Evolutionary conservation across 2,329 filamentous ascomycete genomes (phyloP), one percentile per base, ranked within the genome.

Genomic region (Byssochlamys sp.): DNA sequence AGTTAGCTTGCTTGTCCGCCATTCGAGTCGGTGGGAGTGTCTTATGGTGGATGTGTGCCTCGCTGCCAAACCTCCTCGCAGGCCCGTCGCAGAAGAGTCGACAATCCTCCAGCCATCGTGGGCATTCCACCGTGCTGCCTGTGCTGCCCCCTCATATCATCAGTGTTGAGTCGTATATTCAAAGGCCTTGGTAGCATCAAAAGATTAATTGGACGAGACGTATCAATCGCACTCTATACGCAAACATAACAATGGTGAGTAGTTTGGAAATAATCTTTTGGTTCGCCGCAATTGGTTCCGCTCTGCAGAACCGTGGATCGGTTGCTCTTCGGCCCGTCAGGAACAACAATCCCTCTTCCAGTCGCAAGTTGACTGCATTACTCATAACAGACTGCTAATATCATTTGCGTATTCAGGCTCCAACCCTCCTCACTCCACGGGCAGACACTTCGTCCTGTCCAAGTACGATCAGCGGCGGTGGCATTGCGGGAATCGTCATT

Each of bases 401-500:
- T 6, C 5, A 14, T 6, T 7, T 45, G 12, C 29, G 7, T 31
- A 31, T 19, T 19, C 12, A 45, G 35, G 35, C 35, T 45, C 35
- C 35, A 45, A 19, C 35, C 1, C n/a, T 45, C n/a, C 39, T 45
- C 39, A n/a, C 39, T 19, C 39, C 39, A 6, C 39, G 39, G 14
- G 39, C n/a, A 6, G 39, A 45, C 19, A 24, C 5, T 45, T 45
- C 31, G 25, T 53, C 19, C 55, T 73, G 70, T 48, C 67, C 69
- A 1, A 66, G 60, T 50, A 67, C 61, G 12, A 66, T 75, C 19
- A 66, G 63, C n/a, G 65, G 70, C 14, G 72, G 73, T 1, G 71
- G 60, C 3, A 71, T 75, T 28, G 73, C 72, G 0, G 73, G 73
- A 9, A 75, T 75, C 53, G 71, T 75, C 19, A 66, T 75, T 54